Conservation (phyloP, 192 early-diverging fungal species). For the Backusella circina region DNA sequence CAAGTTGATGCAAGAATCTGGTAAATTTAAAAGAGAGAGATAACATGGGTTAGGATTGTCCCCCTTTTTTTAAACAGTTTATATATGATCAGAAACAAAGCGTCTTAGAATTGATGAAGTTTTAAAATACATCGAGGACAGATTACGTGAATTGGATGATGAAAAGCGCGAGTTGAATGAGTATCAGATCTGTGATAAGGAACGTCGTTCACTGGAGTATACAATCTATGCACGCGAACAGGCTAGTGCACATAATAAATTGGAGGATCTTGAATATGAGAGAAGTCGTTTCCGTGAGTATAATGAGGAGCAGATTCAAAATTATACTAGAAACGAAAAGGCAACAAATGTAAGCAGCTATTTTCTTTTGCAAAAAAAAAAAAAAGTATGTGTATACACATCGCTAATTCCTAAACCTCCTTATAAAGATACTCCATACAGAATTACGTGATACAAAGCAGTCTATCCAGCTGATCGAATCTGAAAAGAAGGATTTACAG, state of each 20-base stretch:
- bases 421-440: conserved; percentile 39
- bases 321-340: conserved; percentile 18
- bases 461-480: conserved; percentile 57
- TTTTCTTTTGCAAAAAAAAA: no score
- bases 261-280: conserved; percentile 61
- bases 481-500: conserved; percentile 68
- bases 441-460: conserved; percentile 56
- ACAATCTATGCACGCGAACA: conserved; percentile 92
- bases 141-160: conserved; percentile 83
- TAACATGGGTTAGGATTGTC: no score
- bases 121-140: conserved; percentile 82
- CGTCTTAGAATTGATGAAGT: conserved; percentile 87
- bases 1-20: conserved; percentile 91
- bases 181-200: conserved; percentile 83
- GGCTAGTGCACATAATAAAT: conserved; percentile 68
- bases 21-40: conserved; percentile 25
- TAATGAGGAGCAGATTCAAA: conserved; percentile 19
- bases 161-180: conserved; percentile 92
- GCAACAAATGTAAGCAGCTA: conserved; percentile 22
- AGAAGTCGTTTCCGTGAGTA: conserved; percentile 42
- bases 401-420: no score
- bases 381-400: no score
- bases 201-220: conserved; percentile 87
- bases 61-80: neutral
- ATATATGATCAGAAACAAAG: conserved; percentile 61